Evolutionary conservation across 164 flowering plant species (phyloP), one percentile per base, ranked within the genome.

Genomic region (Tetrastigma voinierianum): DNA sequence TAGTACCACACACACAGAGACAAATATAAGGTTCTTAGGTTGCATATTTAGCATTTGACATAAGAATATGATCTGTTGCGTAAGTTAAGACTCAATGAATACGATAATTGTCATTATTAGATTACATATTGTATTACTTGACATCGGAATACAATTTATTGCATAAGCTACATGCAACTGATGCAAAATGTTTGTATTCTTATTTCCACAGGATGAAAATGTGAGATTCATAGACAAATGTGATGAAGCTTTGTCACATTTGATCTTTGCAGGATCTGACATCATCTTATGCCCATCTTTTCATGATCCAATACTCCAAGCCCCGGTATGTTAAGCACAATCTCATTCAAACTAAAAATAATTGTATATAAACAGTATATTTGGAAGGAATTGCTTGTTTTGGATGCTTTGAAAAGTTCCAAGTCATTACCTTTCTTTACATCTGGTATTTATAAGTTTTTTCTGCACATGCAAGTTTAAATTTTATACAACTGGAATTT

Each of bases 201-300:
- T 62, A 2, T 53, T 2, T 32, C 11, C 76, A 68, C 85, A 91
- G 97, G 93, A 76, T 68, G 76, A 75, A 32, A 78, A 78, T 64
- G 70, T 84, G 51, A 77, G 75, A 72, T 76, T 83, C 62, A 40
- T 86, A 40, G 49, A 71, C 67, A 46, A 70, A 59, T 75, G 78
- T 14, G 88, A 86, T 67, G 91, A 89, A 74, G 81, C 76, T 51
- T 57, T 88, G 21, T 72, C 75, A 18, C 97, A 86, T 69, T 67
- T 89, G 65, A 57, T 88, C 45, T 67, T 89, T 73, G 91, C 93
- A 25, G 97, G 93, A 64, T 85, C 87, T 40, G 97, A 89, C 71
- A 83, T 89, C 67, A 80, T 91, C 59, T 67, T 89, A 73, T 89
- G 93, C 70, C 74, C 75, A 47, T 82, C 91, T 56, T 81, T 82